phyloP scores from a whole-genome alignment of 805 yeast genomes.

The Teunomyces gatunensis region DNA sequence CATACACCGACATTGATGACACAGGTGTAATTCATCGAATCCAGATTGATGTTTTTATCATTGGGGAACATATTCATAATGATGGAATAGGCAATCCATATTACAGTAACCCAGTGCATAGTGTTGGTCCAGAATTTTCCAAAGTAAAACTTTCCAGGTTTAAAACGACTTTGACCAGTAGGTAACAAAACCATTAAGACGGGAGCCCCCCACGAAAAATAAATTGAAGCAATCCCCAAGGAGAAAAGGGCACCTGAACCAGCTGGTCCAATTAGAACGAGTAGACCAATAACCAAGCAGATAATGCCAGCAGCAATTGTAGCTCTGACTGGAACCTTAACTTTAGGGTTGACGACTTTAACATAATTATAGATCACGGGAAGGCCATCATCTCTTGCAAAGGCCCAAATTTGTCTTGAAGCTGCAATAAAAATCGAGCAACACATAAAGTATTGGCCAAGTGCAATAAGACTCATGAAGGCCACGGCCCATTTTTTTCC shows the following conservation, averaged over 20 bases:
- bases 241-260: conserved; percentile 64
- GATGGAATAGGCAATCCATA: conserved; percentile 53
- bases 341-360: conserved; percentile 53
- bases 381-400: conserved; percentile 73
- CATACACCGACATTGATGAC: conserved; percentile 63
- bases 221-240: conserved; percentile 59
- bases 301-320: conserved; percentile 52
- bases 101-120: conserved; percentile 45
- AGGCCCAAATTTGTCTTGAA: conserved; percentile 73
- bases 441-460: conserved; percentile 67
- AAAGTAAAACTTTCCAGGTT: conserved; percentile 65
- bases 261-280: conserved; percentile 57
- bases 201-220: conserved; percentile 63
- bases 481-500: conserved; percentile 67
- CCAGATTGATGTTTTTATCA: conserved; percentile 34
- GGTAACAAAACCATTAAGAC: conserved; percentile 49
- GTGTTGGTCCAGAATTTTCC: conserved; percentile 48
- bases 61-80: conserved; percentile 64
- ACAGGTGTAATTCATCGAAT: conserved; percentile 66
- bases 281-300: conserved; percentile 51
- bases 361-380: conserved; percentile 55
- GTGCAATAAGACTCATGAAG: conserved; percentile 54
- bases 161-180: conserved; percentile 47
- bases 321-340: conserved; percentile 67
- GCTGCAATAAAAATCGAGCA: conserved; percentile 59